These are phyloP conservation scores for Cenchrus fungigraminus DNA, from an alignment of 176 grass and related monocot species.

Conservation along the genomic window DNA sequence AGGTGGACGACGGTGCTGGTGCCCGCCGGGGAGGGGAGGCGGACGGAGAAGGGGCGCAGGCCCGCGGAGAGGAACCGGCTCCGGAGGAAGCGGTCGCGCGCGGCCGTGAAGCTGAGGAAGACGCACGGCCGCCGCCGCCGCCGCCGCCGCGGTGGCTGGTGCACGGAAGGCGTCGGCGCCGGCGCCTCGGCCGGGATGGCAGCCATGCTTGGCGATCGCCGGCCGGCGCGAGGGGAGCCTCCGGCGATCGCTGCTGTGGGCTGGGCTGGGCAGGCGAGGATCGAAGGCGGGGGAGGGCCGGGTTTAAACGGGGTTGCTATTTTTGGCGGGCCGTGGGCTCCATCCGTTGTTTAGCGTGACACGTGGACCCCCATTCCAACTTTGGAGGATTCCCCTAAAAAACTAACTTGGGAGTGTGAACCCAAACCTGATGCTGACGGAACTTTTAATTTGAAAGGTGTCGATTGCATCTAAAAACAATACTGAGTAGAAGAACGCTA, in stretches of 20 bases:
- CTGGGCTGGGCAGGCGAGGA: conserved; percentile 36
- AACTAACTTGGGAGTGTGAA: background rate
- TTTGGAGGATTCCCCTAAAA: background rate
- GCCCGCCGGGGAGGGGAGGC: conserved; percentile 44
- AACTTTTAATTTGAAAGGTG: background rate
- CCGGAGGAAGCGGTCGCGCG: conserved; percentile 66
- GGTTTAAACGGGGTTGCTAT: conserved; percentile 47
- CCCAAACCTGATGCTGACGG: background rate
- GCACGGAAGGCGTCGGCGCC: background rate
- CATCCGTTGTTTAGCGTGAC: background rate
- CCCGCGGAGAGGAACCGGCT: conserved; percentile 62
- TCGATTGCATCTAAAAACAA: background rate
- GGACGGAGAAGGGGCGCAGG: conserved; percentile 59
- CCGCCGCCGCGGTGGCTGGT: background rate
- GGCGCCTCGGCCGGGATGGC: background rate
- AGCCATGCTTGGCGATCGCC: conserved; percentile 48
- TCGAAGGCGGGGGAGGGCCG: conserved; percentile 5
- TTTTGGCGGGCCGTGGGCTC: conserved; percentile 34
- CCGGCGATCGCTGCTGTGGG: conserved; percentile 50
- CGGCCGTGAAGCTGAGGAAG: conserved; percentile 71
- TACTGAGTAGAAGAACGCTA: too few species aligned
- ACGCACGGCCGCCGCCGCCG: conserved; percentile 45
- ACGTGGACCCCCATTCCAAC: conserved; percentile 10
- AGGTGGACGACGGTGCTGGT: conserved; percentile 63
- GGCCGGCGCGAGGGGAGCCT: conserved; percentile 35